Conservation (phyloP, 176 grass and related monocot genomes). For the Avena eriantha region DNA sequence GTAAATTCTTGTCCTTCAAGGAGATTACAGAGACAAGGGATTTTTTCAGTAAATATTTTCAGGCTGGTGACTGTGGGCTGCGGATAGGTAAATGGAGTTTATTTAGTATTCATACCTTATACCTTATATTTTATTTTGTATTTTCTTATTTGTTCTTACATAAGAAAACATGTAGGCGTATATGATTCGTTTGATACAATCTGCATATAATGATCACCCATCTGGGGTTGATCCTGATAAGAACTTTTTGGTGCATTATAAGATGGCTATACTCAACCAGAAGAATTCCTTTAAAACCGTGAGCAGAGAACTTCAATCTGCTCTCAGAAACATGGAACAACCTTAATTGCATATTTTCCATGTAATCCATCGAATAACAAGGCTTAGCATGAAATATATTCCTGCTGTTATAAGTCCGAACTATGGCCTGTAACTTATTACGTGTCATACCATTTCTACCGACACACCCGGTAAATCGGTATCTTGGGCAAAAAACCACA, state of each 20-base stretch:
- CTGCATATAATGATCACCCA: constrained; percentile 85
- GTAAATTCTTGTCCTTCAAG: constrained; percentile 97
- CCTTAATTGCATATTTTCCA: background rate
- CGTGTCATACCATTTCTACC: background rate
- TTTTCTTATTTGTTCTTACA: constrained; percentile 37
- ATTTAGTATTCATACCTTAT: constrained; percentile 17
- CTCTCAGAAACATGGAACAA: constrained; percentile 95
- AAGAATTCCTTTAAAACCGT: constrained; percentile 86
- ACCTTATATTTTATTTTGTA: constrained; percentile 33
- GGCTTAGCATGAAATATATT: background rate
- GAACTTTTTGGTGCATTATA: constrained; percentile 95
- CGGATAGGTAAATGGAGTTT: constrained; percentile 83
- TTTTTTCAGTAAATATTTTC: constrained; percentile 97
- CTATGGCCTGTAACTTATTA: background rate
- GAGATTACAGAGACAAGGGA: constrained; percentile 98
- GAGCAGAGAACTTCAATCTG: constrained; percentile 97
- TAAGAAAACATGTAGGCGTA: constrained; percentile 65
- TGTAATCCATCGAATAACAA: background rate
- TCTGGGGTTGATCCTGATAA: constrained; percentile 88
- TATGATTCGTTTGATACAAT: constrained; percentile 98
- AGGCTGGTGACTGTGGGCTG: constrained; percentile 88
- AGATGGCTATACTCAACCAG: constrained; percentile 93
- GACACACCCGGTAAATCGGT: too few relatives aligned
- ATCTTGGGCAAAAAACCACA: too few relatives aligned
- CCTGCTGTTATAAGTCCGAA: background rate